These are phyloP conservation scores for Colletotrichum kahawae DNA, from an alignment of 2,329 filamentous ascomycete species.

Conservation along the genomic window DNA sequence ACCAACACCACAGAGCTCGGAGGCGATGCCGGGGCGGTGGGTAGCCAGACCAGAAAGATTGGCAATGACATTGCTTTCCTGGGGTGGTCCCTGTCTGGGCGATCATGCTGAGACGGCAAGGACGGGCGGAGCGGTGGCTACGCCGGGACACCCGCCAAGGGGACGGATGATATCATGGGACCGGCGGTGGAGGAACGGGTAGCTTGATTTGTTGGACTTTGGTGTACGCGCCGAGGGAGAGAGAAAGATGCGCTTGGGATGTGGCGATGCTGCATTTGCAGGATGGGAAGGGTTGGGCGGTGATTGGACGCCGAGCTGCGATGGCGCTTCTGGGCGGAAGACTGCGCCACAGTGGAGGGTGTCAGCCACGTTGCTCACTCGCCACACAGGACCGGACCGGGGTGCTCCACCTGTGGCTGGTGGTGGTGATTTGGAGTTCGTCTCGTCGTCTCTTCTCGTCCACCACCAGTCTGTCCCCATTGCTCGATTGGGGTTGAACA, in stretches of 20 bases:
- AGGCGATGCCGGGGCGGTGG: background rate
- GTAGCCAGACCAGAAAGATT: background rate
- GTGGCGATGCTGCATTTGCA: background rate
- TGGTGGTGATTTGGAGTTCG: background rate
- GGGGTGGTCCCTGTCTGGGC: background rate
- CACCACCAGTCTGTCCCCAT: background rate
- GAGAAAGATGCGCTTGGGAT: background rate
- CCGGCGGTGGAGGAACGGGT: background rate
- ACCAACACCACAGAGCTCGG: background rate
- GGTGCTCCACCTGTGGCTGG: background rate
- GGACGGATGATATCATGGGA: constrained; percentile 4
- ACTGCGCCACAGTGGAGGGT: background rate
- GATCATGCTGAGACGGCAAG: background rate
- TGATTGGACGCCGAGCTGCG: background rate
- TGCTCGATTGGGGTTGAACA: background rate
- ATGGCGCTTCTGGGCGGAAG: background rate
- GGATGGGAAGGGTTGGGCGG: background rate
- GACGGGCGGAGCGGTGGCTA: background rate
- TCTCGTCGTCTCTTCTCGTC: background rate
- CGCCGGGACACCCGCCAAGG: background rate
- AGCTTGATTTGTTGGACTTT: background rate
- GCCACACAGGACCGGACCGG: background rate
- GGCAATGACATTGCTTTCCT: background rate
- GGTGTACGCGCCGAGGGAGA: background rate
- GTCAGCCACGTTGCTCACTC: background rate